A percentile compares a stretch with the other conserved stretches of the same genome.
Conservation (phyloP, 257 asterid species). For the Ilex asprella region DNA sequence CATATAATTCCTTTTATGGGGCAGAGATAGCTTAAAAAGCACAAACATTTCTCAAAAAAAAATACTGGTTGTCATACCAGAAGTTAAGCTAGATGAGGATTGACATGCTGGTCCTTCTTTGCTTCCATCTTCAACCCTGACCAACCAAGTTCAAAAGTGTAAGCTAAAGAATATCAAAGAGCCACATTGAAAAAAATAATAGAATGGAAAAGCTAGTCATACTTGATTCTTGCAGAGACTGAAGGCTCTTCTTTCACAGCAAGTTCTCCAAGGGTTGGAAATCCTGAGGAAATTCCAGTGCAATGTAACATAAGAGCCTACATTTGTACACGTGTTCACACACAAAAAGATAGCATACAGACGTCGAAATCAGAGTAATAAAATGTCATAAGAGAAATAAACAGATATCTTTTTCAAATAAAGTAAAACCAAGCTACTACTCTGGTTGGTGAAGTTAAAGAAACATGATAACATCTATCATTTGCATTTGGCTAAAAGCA, state of each 20-base stretch:
- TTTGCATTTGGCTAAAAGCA: too few species aligned
- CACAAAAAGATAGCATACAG: too few species aligned
- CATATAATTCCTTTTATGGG: not conserved
- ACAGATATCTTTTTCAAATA: too few species aligned
- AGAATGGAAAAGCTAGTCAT: slow-evolving; percentile 22
- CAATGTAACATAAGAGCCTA: too few species aligned
- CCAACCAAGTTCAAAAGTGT: slow-evolving; percentile 25
- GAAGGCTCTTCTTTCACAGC: slow-evolving; percentile 58
- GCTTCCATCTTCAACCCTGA: slow-evolving; percentile 71
- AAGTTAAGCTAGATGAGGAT: slow-evolving; percentile 51
- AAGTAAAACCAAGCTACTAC: not conserved
- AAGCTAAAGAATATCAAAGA: slow-evolving; percentile 7
- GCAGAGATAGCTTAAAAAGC: not conserved
- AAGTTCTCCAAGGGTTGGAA: slow-evolving; percentile 51
- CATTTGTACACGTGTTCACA: too few species aligned
- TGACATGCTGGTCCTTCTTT: slow-evolving; percentile 52
- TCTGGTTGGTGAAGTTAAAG: too few species aligned
- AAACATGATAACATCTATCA: too few species aligned
- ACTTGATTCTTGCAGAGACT: slow-evolving; percentile 68
- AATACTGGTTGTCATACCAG: slow-evolving; percentile 33
- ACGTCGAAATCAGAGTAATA: too few species aligned
- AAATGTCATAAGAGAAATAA: too few species aligned
- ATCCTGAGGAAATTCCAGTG: slow-evolving; percentile 13
- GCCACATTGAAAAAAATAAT: slow-evolving; percentile 5
- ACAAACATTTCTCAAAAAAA: not conserved